Conservation (phyloP, 2,329 filamentous ascomycete species). For the Septoria linicola region DNA sequence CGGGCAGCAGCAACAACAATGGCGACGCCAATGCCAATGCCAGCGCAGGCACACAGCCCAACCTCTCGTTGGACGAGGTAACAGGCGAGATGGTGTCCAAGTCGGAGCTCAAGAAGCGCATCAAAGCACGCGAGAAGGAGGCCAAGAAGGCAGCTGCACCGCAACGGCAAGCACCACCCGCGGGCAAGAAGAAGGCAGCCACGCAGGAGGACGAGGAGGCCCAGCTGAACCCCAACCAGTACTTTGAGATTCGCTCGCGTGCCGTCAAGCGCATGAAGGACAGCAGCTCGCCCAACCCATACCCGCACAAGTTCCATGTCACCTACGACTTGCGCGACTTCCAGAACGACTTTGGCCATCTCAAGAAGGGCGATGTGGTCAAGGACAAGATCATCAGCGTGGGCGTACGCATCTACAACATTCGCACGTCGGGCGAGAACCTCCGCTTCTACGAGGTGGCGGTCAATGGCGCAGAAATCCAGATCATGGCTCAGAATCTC, state of each 20-base stretch:
- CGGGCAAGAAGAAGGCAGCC: constrained; percentile 61
- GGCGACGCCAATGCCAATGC: constrained; percentile 12
- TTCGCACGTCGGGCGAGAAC: constrained; percentile 77
- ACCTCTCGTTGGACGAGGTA: constrained; percentile 84
- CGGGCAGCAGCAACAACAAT: constrained; percentile 27
- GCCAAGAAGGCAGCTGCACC: constrained; percentile 84
- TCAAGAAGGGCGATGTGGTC: constrained; percentile 84
- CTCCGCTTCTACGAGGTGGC: constrained; percentile 89
- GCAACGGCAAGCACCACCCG: constrained; percentile 56
- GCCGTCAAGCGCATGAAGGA: constrained; percentile 73
- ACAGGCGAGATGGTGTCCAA: constrained; percentile 76
- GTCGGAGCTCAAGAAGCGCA: constrained; percentile 77
- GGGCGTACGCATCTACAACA: constrained; percentile 85
- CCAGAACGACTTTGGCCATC: constrained; percentile 69
- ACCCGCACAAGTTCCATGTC: constrained; percentile 91
- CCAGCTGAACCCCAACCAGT: constrained; percentile 78
- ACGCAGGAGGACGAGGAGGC: constrained; percentile 64
- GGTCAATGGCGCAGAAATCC: constrained; percentile 72
- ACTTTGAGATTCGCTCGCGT: constrained; percentile 93
- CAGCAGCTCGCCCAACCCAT: constrained; percentile 74
- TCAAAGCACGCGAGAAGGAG: constrained; percentile 86
- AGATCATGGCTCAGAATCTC: constrained; percentile 89
- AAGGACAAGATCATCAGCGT: constrained; percentile 73
- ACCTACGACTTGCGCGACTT: constrained; percentile 81
- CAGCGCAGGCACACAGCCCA: constrained; percentile 27